A percentile compares a stretch with the other conserved stretches of the same genome.
Evolutionary conservation across 2,329 filamentous ascomycete genomes (phyloP).

Genomic region (Xylaria polymorpha): DNA sequence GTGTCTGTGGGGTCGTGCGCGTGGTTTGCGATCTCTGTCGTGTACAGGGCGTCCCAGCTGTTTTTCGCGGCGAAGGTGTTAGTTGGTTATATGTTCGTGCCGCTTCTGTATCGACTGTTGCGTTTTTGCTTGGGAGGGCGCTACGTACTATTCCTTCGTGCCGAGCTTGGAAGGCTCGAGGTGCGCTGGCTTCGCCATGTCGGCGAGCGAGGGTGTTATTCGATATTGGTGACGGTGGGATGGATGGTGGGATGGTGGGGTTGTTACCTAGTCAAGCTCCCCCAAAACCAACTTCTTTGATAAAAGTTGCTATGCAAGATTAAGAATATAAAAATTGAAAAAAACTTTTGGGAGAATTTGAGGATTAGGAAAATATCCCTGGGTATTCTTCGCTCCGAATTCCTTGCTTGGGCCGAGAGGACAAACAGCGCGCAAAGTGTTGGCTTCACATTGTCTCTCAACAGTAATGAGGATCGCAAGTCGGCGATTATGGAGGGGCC

Average conservation of each 20-base stretch:
- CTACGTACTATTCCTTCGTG: slow-evolving; percentile 86
- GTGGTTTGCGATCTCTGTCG: slow-evolving; percentile 77
- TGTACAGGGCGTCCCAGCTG: slow-evolving; percentile 83
- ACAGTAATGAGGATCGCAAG: slow-evolving; percentile 2
- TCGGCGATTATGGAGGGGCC: slow-evolving; percentile 28
- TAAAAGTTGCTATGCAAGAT: background rate
- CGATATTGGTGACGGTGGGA: slow-evolving; percentile 8
- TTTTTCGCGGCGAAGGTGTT: slow-evolving; percentile 16
- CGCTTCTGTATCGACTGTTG: too few relatives aligned
- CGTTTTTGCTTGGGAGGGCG: background rate
- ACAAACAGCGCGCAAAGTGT: slow-evolving; percentile 5
- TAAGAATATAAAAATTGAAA: background rate
- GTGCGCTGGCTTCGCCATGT: slow-evolving; percentile 64
- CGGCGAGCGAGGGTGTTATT: slow-evolving; percentile 1
- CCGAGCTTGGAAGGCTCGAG: slow-evolving; percentile 84
- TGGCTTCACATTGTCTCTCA: slow-evolving; percentile 23
- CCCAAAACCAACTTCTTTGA: background rate
- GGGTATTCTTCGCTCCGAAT: background rate
- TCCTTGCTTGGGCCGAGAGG: background rate
- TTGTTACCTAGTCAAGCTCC: background rate
- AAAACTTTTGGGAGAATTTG: background rate
- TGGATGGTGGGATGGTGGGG: slow-evolving; percentile 21
- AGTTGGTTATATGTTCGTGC: background rate
- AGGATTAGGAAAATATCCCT: background rate
- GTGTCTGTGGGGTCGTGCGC: slow-evolving; percentile 78